These are phyloP conservation scores for Scleroderma bovista DNA, from an alignment of 768 basidiomycete species.

Conservation along the genomic window DNA sequence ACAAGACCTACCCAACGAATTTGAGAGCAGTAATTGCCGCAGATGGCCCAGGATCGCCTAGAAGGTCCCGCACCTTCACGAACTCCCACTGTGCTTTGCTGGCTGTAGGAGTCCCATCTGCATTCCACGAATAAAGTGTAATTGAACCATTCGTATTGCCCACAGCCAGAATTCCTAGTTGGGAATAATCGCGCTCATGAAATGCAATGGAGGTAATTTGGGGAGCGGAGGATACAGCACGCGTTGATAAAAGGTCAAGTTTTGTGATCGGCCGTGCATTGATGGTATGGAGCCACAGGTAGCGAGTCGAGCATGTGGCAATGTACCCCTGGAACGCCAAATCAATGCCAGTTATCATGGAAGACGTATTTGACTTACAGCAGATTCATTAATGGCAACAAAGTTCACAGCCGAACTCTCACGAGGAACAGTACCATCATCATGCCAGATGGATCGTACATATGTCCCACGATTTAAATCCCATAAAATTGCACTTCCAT, in stretches of 20 bases:
- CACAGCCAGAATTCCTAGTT: conserved; percentile 72
- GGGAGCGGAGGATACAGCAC: conserved; percentile 33
- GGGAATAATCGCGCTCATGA: conserved; percentile 84
- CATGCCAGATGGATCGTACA: conserved; percentile 75
- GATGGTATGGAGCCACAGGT: conserved; percentile 78
- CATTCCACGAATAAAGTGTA: conserved; percentile 78
- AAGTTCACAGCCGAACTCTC: conserved; percentile 49
- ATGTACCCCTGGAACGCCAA: conserved; percentile 69
- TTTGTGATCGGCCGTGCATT: conserved; percentile 76
- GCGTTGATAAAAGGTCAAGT: conserved; percentile 51
- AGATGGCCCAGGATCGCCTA: conserved; percentile 37
- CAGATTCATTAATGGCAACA: conserved; percentile 80
- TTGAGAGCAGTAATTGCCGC: conserved; percentile 67
- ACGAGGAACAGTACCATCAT: conserved; percentile 15
- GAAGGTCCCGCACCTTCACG: conserved; percentile 60
- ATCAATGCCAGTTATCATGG: background rate
- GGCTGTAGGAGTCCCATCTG: conserved; percentile 63
- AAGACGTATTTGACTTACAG: conserved; percentile 43
- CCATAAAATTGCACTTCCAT: conserved; percentile 86
- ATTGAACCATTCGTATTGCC: conserved; percentile 74
- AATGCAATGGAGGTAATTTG: conserved; percentile 76
- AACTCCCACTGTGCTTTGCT: conserved; percentile 74
- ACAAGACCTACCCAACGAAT: conserved; percentile 63
- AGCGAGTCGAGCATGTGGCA: conserved; percentile 70
- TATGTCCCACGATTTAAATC: conserved; percentile 83